These are phyloP conservation scores for Paecilomyces formosus DNA, from an alignment of 2,329 filamentous ascomycete species.

Conservation along the genomic window DNA sequence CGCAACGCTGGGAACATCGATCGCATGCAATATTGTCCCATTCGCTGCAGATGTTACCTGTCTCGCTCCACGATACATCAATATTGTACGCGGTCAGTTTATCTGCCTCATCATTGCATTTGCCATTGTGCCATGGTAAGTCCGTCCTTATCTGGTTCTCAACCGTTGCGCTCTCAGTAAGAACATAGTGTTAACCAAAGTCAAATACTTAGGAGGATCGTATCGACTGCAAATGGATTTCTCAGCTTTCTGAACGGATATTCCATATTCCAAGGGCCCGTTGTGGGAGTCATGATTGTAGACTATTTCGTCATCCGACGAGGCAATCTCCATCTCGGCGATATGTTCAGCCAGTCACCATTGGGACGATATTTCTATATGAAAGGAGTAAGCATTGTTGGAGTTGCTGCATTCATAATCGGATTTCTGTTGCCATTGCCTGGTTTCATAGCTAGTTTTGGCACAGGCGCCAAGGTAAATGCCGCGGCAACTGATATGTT, in stretches of 20 bases:
- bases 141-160: conserved; percentile 5
- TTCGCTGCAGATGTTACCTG: conserved; percentile 28
- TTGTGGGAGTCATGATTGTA: conserved; percentile 22
- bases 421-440: conserved; percentile 15
- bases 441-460: conserved; percentile 13
- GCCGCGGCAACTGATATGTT: conserved; percentile 13
- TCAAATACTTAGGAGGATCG: conserved; percentile 10
- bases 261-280: conserved; percentile 14
- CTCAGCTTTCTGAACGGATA: conserved; percentile 15
- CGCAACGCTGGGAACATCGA: conserved; percentile 13
- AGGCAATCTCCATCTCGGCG: conserved; percentile 25
- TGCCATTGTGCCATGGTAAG: conserved; percentile 25
- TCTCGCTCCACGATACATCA: conserved; percentile 24
- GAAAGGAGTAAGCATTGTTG: conserved; percentile 21
- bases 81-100: conserved; percentile 24
- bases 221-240: conserved; percentile 15
- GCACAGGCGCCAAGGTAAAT: conserved; percentile 4
- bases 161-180: not conserved
- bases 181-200: not conserved
- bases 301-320: conserved; percentile 27
- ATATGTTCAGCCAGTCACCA: conserved; percentile 20
- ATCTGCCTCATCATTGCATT: conserved; percentile 24
- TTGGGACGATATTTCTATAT: conserved; percentile 25
- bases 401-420: conserved; percentile 14
- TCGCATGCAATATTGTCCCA: conserved; percentile 23